Evolutionary conservation across 306 rosid genomes (phyloP).

Genomic region (Oemleria cerasiformis): DNA sequence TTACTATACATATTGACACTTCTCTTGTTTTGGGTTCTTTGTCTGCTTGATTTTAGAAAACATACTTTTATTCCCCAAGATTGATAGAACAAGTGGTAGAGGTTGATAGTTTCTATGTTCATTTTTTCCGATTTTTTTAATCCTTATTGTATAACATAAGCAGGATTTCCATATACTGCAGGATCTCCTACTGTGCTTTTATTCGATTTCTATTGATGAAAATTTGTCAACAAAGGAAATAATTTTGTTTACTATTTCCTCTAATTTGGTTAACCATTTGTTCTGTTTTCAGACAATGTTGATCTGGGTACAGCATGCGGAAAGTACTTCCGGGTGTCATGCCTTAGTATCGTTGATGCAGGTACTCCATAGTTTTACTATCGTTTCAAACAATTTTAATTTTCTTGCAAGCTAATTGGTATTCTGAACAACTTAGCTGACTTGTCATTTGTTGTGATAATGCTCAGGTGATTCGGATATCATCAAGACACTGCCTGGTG

Average conservation of each 20-base stretch:
- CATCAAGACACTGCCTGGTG: constrained; percentile 34
- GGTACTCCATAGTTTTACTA: constrained; percentile 13
- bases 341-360: constrained; percentile 45
- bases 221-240: no score
- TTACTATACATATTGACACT: no score
- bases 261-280: background rate
- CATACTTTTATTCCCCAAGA: no score
- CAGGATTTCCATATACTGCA: background rate
- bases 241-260: background rate
- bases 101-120: no score
- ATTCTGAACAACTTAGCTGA: background rate
- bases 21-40: no score
- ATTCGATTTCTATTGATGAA: background rate
- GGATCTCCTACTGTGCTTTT: background rate
- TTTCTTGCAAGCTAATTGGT: background rate
- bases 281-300: constrained; percentile 32
- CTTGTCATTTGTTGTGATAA: background rate
- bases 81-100: no score
- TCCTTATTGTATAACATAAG: no score
- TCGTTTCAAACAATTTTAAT: background rate
- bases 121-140: no score
- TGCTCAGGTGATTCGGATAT: background rate
- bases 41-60: no score
- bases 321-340: constrained; percentile 43
- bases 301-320: constrained; percentile 50